Percentiles rank a stretch among this genome's conserved stretches.
Evolutionary conservation across 2,329 filamentous ascomycete species (phyloP).

Genomic region (Aspergillus terreus): DNA sequence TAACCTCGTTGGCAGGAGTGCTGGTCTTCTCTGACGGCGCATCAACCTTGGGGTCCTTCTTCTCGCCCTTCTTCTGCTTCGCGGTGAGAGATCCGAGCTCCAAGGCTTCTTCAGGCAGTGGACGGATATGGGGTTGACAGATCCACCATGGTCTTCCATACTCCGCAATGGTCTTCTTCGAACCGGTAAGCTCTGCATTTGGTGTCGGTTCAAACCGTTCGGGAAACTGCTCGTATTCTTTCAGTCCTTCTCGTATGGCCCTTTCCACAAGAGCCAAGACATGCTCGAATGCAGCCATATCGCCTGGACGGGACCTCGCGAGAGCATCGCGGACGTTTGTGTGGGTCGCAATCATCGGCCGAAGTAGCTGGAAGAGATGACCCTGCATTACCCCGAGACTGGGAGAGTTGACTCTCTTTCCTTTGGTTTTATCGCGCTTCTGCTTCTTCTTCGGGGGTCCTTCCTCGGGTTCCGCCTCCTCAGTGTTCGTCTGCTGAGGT

Average conservation of each 20-base stretch:
- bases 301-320: constrained; percentile 63
- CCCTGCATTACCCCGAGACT: constrained; percentile 82
- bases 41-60: constrained; percentile 13
- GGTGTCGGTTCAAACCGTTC: constrained; percentile 34
- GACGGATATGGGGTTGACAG: constrained; percentile 80
- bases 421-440: constrained; percentile 41
- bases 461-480: constrained; percentile 41
- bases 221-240: constrained; percentile 57
- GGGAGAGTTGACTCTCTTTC: constrained; percentile 48
- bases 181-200: constrained; percentile 39
- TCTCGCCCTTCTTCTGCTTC: constrained; percentile 59
- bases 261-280: constrained; percentile 72
- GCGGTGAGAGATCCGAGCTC: constrained; percentile 72
- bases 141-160: constrained; percentile 88
- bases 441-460: constrained; percentile 50
- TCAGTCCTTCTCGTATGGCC: constrained; percentile 67
- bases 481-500: constrained; percentile 12
- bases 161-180: constrained; percentile 60
- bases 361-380: constrained; percentile 87
- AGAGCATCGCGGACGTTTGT: constrained; percentile 84
- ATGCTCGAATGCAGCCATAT: constrained; percentile 72
- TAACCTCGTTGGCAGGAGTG: constrained; percentile 8
- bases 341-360: constrained; percentile 74
- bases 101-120: constrained; percentile 81
- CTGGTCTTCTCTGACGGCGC: constrained; percentile 7